A percentile compares a stretch with the other conserved stretches of the same genome.
Conservation (phyloP, 208 protist species). For the Leishmania arabica region DNA sequence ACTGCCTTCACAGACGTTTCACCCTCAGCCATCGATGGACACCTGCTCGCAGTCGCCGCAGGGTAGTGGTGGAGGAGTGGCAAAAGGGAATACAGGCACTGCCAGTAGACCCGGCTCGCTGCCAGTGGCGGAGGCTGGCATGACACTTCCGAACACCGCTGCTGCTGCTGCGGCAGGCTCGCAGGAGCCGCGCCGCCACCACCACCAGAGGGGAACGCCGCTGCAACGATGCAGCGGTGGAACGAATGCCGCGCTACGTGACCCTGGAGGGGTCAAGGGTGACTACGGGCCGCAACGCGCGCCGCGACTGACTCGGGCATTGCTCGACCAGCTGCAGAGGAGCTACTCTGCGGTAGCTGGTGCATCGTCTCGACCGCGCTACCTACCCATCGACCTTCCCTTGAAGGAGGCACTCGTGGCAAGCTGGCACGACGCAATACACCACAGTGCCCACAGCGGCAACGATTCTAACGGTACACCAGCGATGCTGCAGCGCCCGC, state of each 20-base stretch:
- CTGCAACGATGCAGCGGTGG: background rate
- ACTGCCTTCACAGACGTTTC: background rate
- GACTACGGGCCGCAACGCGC: background rate
- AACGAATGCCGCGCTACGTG: background rate
- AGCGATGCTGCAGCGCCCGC: background rate
- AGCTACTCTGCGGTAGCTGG: background rate
- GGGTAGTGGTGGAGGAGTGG: background rate
- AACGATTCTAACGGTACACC: background rate
- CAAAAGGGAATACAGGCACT: background rate
- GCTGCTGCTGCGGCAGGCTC: background rate
- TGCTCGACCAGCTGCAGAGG: slow-evolving; percentile 18
- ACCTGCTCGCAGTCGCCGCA: background rate
- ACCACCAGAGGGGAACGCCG: background rate
- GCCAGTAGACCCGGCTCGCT: background rate
- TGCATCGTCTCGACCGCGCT: background rate
- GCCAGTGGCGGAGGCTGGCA: background rate
- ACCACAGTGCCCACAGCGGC: background rate
- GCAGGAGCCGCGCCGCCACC: background rate
- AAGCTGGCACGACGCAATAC: background rate
- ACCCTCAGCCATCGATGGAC: background rate
- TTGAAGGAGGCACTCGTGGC: background rate
- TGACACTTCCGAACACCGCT: background rate
- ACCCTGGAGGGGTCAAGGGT: background rate
- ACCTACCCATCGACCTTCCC: background rate
- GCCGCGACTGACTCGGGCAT: slow-evolving; percentile 14